Evolutionary conservation across 345 rosid species (phyloP).

Genomic region (Erodium maritimum): DNA sequence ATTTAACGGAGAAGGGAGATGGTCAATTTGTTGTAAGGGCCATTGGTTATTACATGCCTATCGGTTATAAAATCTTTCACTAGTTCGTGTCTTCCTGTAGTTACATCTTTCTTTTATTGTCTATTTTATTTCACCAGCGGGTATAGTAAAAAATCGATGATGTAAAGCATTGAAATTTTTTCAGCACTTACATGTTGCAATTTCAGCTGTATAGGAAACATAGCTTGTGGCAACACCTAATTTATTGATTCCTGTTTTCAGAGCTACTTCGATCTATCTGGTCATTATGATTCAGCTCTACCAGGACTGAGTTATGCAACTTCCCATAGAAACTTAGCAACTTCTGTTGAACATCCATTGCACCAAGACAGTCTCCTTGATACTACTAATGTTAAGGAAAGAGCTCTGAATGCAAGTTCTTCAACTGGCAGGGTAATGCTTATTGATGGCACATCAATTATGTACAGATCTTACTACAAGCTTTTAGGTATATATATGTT

Average conservation of each 20-base stretch:
- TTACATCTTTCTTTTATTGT: background rate
- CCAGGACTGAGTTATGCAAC: conserved; percentile 20
- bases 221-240: background rate
- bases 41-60: background rate
- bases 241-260: conserved; percentile 13
- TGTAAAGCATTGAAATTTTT: too few relatives aligned
- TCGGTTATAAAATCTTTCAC: background rate
- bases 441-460: conserved; percentile 85
- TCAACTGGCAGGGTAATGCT: conserved; percentile 79
- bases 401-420: conserved; percentile 19
- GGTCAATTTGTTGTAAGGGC: background rate
- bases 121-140: background rate
- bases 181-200: background rate
- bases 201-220: background rate
- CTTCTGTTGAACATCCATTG: conserved; percentile 17
- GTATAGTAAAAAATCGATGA: too few relatives aligned
- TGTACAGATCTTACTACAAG: conserved; percentile 93
- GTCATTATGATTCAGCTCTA: conserved; percentile 14
- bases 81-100: background rate
- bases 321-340: conserved; percentile 14
- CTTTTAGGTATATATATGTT: conserved; percentile 84
- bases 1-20: background rate
- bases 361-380: conserved; percentile 14
- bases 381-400: conserved; percentile 26
- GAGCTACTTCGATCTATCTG: conserved; percentile 34